Conservation (phyloP, 2,329 filamentous ascomycete genomes). For the Colletotrichum euphorbiae region DNA sequence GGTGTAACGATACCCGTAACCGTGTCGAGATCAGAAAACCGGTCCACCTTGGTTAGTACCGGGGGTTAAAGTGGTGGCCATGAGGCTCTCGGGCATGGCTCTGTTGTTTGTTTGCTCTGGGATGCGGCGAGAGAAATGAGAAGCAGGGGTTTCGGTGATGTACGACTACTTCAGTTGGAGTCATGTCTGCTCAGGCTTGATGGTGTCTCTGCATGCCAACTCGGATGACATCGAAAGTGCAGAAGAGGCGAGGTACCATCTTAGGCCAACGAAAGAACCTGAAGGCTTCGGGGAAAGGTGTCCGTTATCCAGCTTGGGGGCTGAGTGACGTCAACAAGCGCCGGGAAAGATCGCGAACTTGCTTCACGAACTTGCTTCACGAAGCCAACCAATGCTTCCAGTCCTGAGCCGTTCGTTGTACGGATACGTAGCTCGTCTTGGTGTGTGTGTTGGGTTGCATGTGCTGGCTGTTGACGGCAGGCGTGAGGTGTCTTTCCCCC, state of each 20-base stretch:
- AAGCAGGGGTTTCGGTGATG: not conserved
- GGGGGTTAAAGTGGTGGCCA: not conserved
- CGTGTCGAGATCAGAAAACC: slow-evolving; percentile 28
- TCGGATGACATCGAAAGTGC: too few relatives aligned
- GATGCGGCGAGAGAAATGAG: not conserved
- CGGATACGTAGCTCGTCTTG: too few relatives aligned
- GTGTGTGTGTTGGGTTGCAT: not conserved
- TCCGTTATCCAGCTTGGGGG: too few relatives aligned
- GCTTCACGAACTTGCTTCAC: too few relatives aligned
- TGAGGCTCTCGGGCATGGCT: slow-evolving; percentile 14
- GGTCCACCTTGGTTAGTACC: slow-evolving; percentile 16
- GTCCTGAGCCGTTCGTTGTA: too few relatives aligned
- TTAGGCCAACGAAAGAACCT: too few relatives aligned
- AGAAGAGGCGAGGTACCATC: too few relatives aligned
- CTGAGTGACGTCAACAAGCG: too few relatives aligned
- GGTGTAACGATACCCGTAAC: slow-evolving; percentile 13
- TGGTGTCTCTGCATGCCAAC: too few relatives aligned
- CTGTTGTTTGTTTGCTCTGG: not conserved
- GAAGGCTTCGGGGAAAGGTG: too few relatives aligned
- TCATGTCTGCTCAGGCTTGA: not conserved
- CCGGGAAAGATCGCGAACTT: too few relatives aligned
- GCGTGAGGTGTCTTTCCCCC: not conserved
- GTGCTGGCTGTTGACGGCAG: slow-evolving; percentile 13
- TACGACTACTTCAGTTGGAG: not conserved
- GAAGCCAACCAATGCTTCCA: too few relatives aligned